phyloP scores from a whole-genome alignment of 192 early-diverging fungal species.

The Coemansia sp. region DNA sequence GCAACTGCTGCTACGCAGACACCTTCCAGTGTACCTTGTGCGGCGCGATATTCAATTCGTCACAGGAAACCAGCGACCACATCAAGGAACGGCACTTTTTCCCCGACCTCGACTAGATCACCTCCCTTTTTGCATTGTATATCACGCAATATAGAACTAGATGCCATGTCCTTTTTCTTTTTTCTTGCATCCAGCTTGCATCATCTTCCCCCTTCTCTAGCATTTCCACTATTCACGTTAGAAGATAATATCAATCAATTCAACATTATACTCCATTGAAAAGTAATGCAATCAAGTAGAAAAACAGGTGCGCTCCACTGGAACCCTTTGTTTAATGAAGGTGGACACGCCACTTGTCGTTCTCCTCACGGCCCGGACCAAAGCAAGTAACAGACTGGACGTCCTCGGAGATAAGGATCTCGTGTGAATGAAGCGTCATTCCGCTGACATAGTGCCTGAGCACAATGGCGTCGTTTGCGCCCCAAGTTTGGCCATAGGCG shows the following conservation, averaged over 20 bases:
- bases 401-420: conserved; percentile 40
- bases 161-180: too few species aligned
- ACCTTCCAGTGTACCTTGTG: background rate
- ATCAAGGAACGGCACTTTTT: conserved; percentile 1
- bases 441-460: conserved; percentile 58
- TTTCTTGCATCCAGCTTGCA: too few species aligned
- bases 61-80: background rate
- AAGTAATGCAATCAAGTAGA: too few species aligned
- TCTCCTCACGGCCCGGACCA: conserved; percentile 56
- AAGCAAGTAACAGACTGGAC: conserved; percentile 57
- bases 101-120: conserved; percentile 1
- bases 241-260: too few species aligned
- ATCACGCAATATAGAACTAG: too few species aligned
- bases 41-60: background rate
- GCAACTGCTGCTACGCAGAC: background rate
- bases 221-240: too few species aligned
- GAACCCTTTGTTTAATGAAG: conserved; percentile 17
- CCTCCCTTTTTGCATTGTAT: too few species aligned
- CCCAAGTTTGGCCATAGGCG: conserved; percentile 54
- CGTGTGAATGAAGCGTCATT: conserved; percentile 54
- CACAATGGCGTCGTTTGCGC: conserved; percentile 42
- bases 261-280: too few species aligned
- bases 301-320: background rate
- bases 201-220: too few species aligned
- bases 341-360: conserved; percentile 57